phyloP scores from a whole-genome alignment of 495 filamentous ascomycete species.

The Collariella sp. region DNA sequence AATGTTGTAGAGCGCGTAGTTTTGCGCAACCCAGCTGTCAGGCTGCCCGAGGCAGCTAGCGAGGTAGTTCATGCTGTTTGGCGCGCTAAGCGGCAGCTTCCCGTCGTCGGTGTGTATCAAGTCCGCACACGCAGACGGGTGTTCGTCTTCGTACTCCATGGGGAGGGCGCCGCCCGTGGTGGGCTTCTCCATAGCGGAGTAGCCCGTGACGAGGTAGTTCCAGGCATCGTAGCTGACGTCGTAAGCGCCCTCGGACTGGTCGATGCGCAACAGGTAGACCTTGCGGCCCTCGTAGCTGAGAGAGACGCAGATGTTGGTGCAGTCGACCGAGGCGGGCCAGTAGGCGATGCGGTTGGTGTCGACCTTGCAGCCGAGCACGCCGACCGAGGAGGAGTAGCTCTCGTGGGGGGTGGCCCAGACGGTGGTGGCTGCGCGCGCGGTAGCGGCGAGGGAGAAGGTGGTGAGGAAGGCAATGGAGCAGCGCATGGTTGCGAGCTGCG shows the following conservation, averaged over 20 bases:
- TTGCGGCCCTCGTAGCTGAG: slow-evolving; percentile 35
- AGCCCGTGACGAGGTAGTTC: slow-evolving; percentile 41
- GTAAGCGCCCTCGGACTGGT: slow-evolving; percentile 40
- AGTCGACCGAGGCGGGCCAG: slow-evolving; percentile 41
- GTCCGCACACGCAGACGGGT: slow-evolving; percentile 29
- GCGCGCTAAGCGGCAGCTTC: slow-evolving; percentile 41
- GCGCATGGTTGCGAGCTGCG: slow-evolving; percentile 13
- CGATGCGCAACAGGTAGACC: slow-evolving; percentile 39
- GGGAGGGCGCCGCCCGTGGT: slow-evolving; percentile 35
- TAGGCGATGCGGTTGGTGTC: slow-evolving; percentile 42
- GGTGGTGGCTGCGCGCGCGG: slow-evolving; percentile 23
- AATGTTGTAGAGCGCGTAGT: slow-evolving; percentile 40
- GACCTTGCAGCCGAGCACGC: slow-evolving; percentile 43
- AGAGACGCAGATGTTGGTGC: slow-evolving; percentile 39
- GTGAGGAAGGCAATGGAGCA: slow-evolving; percentile 1
- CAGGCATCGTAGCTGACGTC: slow-evolving; percentile 45
- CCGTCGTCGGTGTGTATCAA: slow-evolving; percentile 34
- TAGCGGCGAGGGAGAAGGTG: slow-evolving; percentile 17
- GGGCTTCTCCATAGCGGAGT: slow-evolving; percentile 36
- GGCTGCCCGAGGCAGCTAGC: slow-evolving; percentile 34
- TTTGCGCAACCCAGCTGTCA: slow-evolving; percentile 37
- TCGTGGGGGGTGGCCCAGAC: slow-evolving; percentile 45
- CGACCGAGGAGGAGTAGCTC: slow-evolving; percentile 41
- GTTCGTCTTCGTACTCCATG: slow-evolving; percentile 35
- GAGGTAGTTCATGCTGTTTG: slow-evolving; percentile 45